phyloP scores from a whole-genome alignment of 2,329 filamentous ascomycete species.

The Xylaria sp. region DNA sequence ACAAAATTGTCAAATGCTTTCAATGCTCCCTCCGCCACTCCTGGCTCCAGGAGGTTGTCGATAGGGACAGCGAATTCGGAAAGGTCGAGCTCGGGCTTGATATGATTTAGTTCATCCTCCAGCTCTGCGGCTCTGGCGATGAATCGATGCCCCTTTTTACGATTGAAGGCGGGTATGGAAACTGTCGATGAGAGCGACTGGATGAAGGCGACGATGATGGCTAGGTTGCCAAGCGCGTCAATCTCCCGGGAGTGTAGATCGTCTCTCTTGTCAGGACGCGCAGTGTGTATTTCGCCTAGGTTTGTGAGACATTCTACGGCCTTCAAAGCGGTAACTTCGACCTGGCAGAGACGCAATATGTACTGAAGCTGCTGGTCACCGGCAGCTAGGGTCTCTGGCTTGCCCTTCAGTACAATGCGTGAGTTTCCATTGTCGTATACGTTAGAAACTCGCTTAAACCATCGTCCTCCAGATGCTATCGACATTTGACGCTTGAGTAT shows the following conservation, averaged over 20 bases:
- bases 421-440: conserved; percentile 52
- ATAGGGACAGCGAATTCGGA: conserved; percentile 55
- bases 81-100: conserved; percentile 55
- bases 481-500: conserved; percentile 57
- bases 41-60: conserved; percentile 56
- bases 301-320: conserved; percentile 56
- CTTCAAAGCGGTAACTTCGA: conserved; percentile 50
- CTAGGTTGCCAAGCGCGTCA: conserved; percentile 52
- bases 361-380: conserved; percentile 56
- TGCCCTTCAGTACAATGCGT: conserved; percentile 55
- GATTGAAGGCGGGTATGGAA: conserved; percentile 53
- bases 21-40: conserved; percentile 53
- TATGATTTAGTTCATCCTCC: conserved; percentile 52
- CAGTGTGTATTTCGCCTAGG: conserved; percentile 52
- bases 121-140: conserved; percentile 50
- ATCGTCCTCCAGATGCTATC: conserved; percentile 50
- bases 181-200: conserved; percentile 52
- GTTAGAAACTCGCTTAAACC: conserved; percentile 56
- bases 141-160: conserved; percentile 56
- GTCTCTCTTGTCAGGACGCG: conserved; percentile 51
- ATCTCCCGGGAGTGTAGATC: conserved; percentile 50
- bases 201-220: conserved; percentile 54
- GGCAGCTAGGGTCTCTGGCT: conserved; percentile 54
- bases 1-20: conserved; percentile 53
- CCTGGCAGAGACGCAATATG: conserved; percentile 58